phyloP scores from a whole-genome alignment of 2,329 filamentous ascomycete species.

The Penicillium hesseltinei region DNA sequence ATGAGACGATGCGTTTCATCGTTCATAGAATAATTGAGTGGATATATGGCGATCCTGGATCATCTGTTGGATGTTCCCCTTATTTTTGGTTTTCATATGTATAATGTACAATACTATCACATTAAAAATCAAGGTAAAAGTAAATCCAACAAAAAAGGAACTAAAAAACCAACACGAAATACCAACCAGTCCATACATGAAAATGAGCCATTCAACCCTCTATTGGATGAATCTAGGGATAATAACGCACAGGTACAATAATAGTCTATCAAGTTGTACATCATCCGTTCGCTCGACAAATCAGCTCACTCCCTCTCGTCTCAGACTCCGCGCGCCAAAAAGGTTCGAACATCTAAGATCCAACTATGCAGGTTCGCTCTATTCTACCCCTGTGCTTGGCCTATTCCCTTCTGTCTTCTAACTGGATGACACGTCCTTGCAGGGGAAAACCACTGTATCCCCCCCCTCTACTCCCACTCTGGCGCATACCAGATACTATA shows the following conservation, averaged over 20 bases:
- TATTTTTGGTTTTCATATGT: background rate
- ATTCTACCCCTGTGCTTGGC: conserved; percentile 13
- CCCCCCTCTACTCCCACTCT: conserved; percentile 14
- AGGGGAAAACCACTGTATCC: conserved; percentile 2
- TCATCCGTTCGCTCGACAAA: conserved; percentile 9
- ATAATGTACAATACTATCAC: background rate
- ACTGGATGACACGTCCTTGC: conserved; percentile 23
- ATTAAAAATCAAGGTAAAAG: background rate
- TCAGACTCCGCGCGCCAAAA: conserved; percentile 17
- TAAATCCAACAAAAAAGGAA: too few relatives aligned
- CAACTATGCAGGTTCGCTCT: conserved; percentile 25
- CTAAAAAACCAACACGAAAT: too few relatives aligned
- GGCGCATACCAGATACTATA: conserved; percentile 29
- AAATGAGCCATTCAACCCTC: background rate
- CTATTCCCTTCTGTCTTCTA: conserved; percentile 6
- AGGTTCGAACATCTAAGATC: conserved; percentile 25
- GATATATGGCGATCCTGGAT: background rate
- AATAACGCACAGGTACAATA: conserved; percentile 11
- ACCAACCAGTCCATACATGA: background rate
- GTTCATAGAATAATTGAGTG: conserved; percentile 1
- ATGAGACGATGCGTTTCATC: conserved; percentile 26
- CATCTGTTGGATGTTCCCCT: background rate
- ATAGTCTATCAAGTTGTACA: conserved; percentile 8
- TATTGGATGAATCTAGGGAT: conserved; percentile 23
- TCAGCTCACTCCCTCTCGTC: conserved; percentile 10